phyloP scores from a whole-genome alignment of 495 filamentous ascomycete genomes.

The Penicillium ochrochloron region DNA sequence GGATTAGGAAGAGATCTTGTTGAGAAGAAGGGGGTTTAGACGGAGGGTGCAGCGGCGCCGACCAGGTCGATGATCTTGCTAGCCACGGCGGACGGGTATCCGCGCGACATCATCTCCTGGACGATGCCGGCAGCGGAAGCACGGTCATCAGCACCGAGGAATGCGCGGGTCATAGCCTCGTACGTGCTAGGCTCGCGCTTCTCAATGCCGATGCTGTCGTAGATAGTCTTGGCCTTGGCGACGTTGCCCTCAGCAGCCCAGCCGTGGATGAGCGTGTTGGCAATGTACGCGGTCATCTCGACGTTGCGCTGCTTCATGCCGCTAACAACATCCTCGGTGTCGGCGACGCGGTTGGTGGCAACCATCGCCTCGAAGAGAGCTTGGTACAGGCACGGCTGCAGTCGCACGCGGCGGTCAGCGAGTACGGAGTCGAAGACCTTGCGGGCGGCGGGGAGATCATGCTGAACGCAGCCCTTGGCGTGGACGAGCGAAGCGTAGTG shows the following conservation, averaged over 20 bases:
- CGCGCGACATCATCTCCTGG: constrained; percentile 85
- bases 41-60: constrained; percentile 52
- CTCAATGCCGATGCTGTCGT: constrained; percentile 69
- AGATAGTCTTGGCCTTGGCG: constrained; percentile 75
- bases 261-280: constrained; percentile 98
- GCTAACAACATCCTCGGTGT: constrained; percentile 72
- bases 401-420: constrained; percentile 62
- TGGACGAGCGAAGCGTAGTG: constrained; percentile 96
- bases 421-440: constrained; percentile 80
- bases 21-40: constrained; percentile 25
- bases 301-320: constrained; percentile 74
- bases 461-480: constrained; percentile 91
- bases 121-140: constrained; percentile 75
- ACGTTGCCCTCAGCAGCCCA: constrained; percentile 90
- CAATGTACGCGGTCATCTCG: constrained; percentile 94
- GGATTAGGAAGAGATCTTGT: not conserved
- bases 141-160: constrained; percentile 79
- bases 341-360: constrained; percentile 81
- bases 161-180: constrained; percentile 97
- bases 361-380: constrained; percentile 96
- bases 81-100: constrained; percentile 89
- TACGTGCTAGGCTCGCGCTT: constrained; percentile 98
- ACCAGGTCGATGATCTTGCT: constrained; percentile 91
- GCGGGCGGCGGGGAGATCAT: constrained; percentile 84
- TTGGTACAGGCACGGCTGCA: constrained; percentile 89